phyloP scores from a whole-genome alignment of 2,329 filamentous ascomycete genomes.

The Nigrospora oryzae region DNA sequence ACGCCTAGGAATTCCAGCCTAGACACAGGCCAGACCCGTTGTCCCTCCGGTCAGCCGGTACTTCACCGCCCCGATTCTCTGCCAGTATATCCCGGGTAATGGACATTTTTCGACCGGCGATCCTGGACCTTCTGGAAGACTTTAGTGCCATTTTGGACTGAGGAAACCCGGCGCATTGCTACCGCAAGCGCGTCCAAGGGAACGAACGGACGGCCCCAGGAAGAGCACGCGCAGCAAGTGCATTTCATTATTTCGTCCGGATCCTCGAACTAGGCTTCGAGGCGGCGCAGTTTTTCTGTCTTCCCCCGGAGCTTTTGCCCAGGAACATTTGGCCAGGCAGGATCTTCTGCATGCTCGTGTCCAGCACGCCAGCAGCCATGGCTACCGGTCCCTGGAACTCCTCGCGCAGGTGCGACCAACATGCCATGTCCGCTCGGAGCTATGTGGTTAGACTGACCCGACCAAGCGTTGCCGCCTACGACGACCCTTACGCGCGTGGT shows the following conservation, averaged over 20 bases:
- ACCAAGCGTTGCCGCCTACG: slow-evolving; percentile 17
- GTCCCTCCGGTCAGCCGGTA: not conserved
- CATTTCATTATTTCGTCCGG: slow-evolving; percentile 1
- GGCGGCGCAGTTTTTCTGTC: slow-evolving; percentile 2
- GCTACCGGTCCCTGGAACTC: slow-evolving; percentile 40
- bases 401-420: slow-evolving; percentile 41
- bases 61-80: slow-evolving; percentile 5
- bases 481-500: slow-evolving; percentile 18
- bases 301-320: not conserved
- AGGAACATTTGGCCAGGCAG: slow-evolving; percentile 15
- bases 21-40: not conserved
- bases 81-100: slow-evolving; percentile 7
- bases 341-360: slow-evolving; percentile 27
- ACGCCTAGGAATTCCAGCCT: too few relatives aligned
- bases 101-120: slow-evolving; percentile 2
- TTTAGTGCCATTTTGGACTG: not conserved
- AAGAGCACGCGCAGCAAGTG: not conserved
- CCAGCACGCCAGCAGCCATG: slow-evolving; percentile 31
- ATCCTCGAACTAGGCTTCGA: slow-evolving; percentile 6
- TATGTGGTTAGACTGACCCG: slow-evolving; percentile 17
- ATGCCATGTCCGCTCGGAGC: slow-evolving; percentile 10
- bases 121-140: slow-evolving; percentile 3
- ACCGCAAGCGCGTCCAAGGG: too few relatives aligned
- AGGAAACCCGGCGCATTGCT: too few relatives aligned
- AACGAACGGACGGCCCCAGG: not conserved